These are phyloP conservation scores for Mucor circinelloides DNA, from an alignment of 371 early-diverging fungal species.

Conservation along the genomic window DNA sequence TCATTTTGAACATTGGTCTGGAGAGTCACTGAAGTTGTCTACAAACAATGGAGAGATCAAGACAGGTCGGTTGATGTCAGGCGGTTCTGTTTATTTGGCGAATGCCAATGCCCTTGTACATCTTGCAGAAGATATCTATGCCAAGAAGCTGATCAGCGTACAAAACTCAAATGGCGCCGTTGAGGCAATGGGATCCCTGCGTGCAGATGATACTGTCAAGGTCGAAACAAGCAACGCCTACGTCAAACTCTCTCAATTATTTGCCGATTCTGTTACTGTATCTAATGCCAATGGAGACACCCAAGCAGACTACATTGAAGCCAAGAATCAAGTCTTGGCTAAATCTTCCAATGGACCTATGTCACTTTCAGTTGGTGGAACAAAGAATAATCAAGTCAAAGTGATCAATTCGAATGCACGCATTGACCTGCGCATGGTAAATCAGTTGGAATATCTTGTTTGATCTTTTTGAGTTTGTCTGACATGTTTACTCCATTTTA, in stretches of 20 bases:
- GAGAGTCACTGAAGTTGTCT: not conserved
- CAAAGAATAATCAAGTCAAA: constrained; percentile 17
- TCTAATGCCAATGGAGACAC: constrained; percentile 3
- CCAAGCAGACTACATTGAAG: not conserved
- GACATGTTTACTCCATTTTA: not conserved
- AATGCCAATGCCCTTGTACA: constrained; percentile 6
- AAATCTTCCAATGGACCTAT: constrained; percentile 16
- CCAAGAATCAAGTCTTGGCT: constrained; percentile 5
- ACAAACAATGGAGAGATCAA: constrained; percentile 10
- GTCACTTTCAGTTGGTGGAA: not conserved
- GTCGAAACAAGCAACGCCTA: constrained; percentile 10
- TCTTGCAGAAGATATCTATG: not conserved
- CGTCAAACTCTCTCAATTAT: not conserved
- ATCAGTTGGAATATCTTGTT: not conserved
- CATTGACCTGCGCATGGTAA: constrained; percentile 20
- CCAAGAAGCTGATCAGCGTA: constrained; percentile 2
- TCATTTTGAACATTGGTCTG: constrained; percentile 6
- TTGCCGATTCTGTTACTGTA: constrained; percentile 8
- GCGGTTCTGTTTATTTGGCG: constrained; percentile 2
- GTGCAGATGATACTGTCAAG: constrained; percentile 7
- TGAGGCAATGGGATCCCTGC: not conserved
- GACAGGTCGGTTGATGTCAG: not conserved
- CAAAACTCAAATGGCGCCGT: constrained; percentile 8
- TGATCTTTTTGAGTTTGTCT: not conserved
- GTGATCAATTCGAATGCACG: not conserved